Base-by-base conservation (phyloP, 306 rosid genomes). In the Cicer yamashitae region DNA sequence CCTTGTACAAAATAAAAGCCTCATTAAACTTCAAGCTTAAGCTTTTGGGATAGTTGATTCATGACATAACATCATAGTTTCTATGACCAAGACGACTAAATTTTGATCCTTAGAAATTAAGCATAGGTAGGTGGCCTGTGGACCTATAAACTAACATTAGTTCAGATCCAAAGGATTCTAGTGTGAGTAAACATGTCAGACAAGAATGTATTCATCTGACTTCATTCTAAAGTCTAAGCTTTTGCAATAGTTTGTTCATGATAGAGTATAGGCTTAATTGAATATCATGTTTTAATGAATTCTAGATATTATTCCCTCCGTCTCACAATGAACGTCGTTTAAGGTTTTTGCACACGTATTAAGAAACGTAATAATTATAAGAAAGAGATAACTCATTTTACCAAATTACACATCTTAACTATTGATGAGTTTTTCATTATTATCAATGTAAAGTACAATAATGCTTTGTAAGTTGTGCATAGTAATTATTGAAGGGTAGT, bases 11-110 rank as follows among this genome's bases (percentile, higher is more conserved):
- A 6, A 46, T 44, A 73, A 61, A 61, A 15, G 40, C 70, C 11
- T 34, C 62, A 15, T 75, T 51, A 38, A 74, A 15, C 53, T 53
- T 75, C 63, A 63, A 50, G 38, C 41, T 61, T 47, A 61, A 37
- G 62, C 22, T 38, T 34, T 48, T 62, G 51, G 40, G 13, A 64
- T 50, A 75, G 47, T 38, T 75, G 43, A 7, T 50, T 64, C 44
- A 75, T 30, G 34, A 20, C 11, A 51, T 39, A 20, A 17, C 5
- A 20, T 64, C 40, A 40, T 60, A 65, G 62, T 60, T 25, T 41
- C 13, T 9, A 25, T 40, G 45, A 65, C 45, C 79, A 48, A 52
- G 72, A 39, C 4, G 3, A 60, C 50, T 6, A 46, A 18, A 61
- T 7, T 63, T 63, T n/a, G 12, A 57, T 45, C 77, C 14, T 43